Conservation (phyloP, 2,329 filamentous ascomycete species). For the Trichoderma atroviride region DNA sequence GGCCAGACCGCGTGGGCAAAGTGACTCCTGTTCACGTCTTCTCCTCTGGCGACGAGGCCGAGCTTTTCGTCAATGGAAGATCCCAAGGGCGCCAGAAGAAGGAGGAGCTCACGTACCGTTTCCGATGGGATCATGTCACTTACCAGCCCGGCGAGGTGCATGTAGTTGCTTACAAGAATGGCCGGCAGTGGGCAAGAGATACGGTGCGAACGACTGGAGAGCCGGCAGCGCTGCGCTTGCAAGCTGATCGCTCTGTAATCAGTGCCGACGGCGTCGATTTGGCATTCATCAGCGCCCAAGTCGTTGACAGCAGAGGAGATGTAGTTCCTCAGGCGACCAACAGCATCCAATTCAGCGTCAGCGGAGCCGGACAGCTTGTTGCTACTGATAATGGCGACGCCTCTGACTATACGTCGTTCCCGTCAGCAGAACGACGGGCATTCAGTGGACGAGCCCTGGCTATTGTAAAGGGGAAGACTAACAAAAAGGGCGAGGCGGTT, state of each 20-base stretch:
- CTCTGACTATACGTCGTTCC: neutral
- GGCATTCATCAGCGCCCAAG: neutral
- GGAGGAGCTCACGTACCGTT: neutral
- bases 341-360: neutral
- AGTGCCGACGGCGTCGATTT: neutral
- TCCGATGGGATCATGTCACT: neutral
- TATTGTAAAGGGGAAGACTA: neutral
- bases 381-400: neutral
- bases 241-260: neutral
- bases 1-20: neutral
- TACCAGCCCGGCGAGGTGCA: neutral
- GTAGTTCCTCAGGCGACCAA: neutral
- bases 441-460: neutral
- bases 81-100: conserved; percentile 1
- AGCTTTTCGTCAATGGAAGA: neutral
- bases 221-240: neutral
- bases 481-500: neutral
- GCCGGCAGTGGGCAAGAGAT: neutral
- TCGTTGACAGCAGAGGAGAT: neutral
- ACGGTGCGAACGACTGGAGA: neutral
- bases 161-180: neutral
- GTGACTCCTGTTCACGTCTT: neutral
- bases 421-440: neutral
- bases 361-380: neutral
- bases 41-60: neutral